Conservation (phyloP, 768 basidiomycete genomes). For the Strobilomyces dryophilus region DNA sequence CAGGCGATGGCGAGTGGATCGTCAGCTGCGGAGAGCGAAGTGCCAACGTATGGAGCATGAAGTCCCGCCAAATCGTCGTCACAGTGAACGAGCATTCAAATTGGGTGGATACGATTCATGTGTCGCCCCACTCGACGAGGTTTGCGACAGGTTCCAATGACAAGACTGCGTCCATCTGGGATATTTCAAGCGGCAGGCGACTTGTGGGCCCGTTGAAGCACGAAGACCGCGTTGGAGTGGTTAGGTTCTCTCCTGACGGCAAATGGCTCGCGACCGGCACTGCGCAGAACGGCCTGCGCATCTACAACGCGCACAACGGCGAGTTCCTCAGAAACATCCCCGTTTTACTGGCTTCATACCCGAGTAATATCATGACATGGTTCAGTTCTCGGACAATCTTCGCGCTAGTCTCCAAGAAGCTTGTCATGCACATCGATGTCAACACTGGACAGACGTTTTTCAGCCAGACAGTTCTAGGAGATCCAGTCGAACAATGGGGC, state of each 20-base stretch:
- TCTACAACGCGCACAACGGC: not conserved
- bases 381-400: not conserved
- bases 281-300: not conserved
- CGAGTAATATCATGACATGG: not conserved
- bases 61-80: not conserved
- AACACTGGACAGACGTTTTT: not conserved
- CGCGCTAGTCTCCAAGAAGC: not conserved
- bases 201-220: slow-evolving; percentile 6
- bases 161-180: not conserved
- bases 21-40: not conserved
- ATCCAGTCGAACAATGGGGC: not conserved
- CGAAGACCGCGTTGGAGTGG: not conserved
- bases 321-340: not conserved
- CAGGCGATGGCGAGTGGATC: not conserved
- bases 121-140: not conserved
- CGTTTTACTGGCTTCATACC: not conserved
- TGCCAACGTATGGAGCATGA: not conserved
- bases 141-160: not conserved
- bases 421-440: not conserved
- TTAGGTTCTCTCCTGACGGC: not conserved
- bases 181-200: not conserved
- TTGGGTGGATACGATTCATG: not conserved
- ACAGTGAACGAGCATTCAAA: not conserved
- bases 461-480: not conserved
- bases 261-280: not conserved